phyloP scores from a whole-genome alignment of 1,284 basidiomycete genomes.

The Vanrija sp. region DNA sequence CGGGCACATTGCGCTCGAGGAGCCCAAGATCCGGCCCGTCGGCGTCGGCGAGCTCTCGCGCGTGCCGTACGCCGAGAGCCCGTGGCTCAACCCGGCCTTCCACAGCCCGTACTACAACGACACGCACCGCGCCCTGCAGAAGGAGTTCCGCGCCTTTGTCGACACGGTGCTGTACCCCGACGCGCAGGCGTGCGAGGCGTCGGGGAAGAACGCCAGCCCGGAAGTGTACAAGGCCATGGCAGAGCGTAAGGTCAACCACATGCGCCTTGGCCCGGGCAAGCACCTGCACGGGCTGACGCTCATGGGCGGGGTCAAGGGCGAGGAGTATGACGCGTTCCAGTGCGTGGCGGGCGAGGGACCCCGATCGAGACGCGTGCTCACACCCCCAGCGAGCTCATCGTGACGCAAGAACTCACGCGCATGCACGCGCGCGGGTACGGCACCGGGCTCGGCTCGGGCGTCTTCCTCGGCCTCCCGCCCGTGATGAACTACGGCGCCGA shows the following conservation, averaged over 20 bases:
- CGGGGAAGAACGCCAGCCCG: constrained; percentile 62
- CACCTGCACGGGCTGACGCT: constrained; percentile 78
- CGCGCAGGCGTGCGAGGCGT: constrained; percentile 65
- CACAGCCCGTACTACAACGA: constrained; percentile 80
- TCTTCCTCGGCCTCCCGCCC: constrained; percentile 68
- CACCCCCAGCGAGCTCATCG: constrained; percentile 58
- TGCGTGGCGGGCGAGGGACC: too few relatives aligned
- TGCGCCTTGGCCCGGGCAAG: constrained; percentile 76
- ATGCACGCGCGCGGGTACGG: constrained; percentile 76
- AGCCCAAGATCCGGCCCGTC: constrained; percentile 55
- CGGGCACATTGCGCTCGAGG: constrained; percentile 65
- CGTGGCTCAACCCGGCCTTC: constrained; percentile 74
- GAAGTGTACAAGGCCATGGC: constrained; percentile 51
- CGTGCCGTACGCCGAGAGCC: constrained; percentile 79
- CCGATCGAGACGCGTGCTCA: too few relatives aligned
- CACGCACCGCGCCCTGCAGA: constrained; percentile 50
- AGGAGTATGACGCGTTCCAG: constrained; percentile 76
- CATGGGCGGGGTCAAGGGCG: constrained; percentile 82
- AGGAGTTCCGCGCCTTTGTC: constrained; percentile 35
- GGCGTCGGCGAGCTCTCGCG: constrained; percentile 57
- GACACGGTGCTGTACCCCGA: constrained; percentile 55
- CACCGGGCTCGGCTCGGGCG: constrained; percentile 69
- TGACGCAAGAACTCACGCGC: constrained; percentile 80
- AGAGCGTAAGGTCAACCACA: constrained; percentile 71
- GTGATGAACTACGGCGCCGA: constrained; percentile 59